Percentiles rank a stretch among this genome's conserved stretches.
These are phyloP conservation scores for Venturia carpophila DNA, from an alignment of 2,329 filamentous ascomycete genomes.

Conservation along the genomic window DNA sequence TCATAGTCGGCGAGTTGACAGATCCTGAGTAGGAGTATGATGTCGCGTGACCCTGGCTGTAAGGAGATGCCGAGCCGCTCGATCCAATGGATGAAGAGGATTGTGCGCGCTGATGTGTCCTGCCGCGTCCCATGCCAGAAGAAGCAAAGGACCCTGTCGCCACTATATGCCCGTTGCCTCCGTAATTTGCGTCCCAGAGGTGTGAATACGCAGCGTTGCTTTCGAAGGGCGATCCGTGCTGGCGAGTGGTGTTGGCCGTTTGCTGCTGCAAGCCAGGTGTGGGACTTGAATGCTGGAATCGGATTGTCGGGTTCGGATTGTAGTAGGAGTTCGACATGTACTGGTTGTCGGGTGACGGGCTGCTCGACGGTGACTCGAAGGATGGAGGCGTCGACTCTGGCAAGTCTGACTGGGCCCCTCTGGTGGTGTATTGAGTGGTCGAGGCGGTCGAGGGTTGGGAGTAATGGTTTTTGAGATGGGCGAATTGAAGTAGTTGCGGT, in stretches of 20 bases:
- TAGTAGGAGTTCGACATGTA: slow-evolving; percentile 24
- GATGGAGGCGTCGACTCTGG: slow-evolving; percentile 6
- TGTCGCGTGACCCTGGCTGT: slow-evolving; percentile 19
- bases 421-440: not conserved
- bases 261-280: slow-evolving; percentile 27
- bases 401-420: not conserved
- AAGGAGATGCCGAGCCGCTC: slow-evolving; percentile 19
- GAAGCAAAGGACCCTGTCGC: slow-evolving; percentile 26
- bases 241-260: slow-evolving; percentile 22
- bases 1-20: slow-evolving; percentile 11
- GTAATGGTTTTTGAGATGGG: not conserved
- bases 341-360: slow-evolving; percentile 4
- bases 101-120: slow-evolving; percentile 32
- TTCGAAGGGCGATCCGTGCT: slow-evolving; percentile 12
- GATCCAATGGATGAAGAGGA: slow-evolving; percentile 35
- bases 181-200: not conserved
- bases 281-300: slow-evolving; percentile 35
- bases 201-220: slow-evolving; percentile 8
- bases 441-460: not conserved
- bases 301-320: slow-evolving; percentile 30
- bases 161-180: slow-evolving; percentile 26
- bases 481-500: not conserved
- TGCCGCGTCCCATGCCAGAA: slow-evolving; percentile 25
- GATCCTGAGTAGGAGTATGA: slow-evolving; percentile 11
- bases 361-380: slow-evolving; percentile 9